Percentiles rank a stretch among this genome's conserved stretches.
phyloP scores from a whole-genome alignment of 768 basidiomycete species.

The Pholiota molesta region DNA sequence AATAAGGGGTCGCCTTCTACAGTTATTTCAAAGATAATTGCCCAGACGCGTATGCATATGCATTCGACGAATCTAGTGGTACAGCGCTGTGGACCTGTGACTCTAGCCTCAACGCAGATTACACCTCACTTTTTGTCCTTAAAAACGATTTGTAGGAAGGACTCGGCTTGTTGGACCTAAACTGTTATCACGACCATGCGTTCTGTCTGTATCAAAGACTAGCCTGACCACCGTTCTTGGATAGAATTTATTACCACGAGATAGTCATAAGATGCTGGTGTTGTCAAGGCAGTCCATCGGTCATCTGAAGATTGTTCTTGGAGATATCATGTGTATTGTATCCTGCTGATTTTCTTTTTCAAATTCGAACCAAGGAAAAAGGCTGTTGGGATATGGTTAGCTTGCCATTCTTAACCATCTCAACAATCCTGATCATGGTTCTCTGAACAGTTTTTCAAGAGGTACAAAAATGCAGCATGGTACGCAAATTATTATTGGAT shows the following conservation, averaged over 20 bases:
- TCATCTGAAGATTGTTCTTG: slow-evolving; percentile 5
- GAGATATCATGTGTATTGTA: not conserved
- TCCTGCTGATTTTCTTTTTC: not conserved
- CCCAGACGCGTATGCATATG: slow-evolving; percentile 54
- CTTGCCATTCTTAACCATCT: slow-evolving; percentile 5
- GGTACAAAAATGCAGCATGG: not conserved
- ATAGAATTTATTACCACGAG: not conserved
- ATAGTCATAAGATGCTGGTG: not conserved
- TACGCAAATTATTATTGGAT: slow-evolving; percentile 6
- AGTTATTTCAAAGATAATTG: slow-evolving; percentile 45
- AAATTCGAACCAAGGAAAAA: not conserved
- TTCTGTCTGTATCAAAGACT: not conserved
- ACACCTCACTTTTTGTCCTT: slow-evolving; percentile 53
- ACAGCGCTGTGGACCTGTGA: slow-evolving; percentile 57
- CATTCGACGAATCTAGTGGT: slow-evolving; percentile 52
- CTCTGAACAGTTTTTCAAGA: not conserved
- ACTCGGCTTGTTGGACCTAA: not conserved
- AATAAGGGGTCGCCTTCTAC: slow-evolving; percentile 43
- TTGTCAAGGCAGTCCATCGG: not conserved
- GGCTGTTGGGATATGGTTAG: not conserved
- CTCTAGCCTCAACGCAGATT: slow-evolving; percentile 41
- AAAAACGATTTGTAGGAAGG: slow-evolving; percentile 10
- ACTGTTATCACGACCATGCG: not conserved
- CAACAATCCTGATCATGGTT: not conserved
- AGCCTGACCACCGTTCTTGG: not conserved